Evolutionary conservation across 345 rosid genomes (phyloP).

Genomic region (Eucalyptus regnans): DNA sequence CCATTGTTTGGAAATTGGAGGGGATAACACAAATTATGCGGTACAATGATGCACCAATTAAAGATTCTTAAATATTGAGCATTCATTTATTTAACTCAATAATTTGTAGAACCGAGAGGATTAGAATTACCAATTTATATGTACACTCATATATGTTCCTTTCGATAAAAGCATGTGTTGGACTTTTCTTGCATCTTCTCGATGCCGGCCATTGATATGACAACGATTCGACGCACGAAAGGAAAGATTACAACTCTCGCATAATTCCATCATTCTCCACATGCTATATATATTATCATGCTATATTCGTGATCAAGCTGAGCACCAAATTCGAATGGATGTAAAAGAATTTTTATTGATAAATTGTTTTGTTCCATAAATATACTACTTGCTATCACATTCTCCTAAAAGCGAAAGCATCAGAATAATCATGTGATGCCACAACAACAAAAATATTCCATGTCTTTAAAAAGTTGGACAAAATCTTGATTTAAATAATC

Average conservation of each 20-base stretch:
- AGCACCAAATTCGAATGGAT: not conserved
- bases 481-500: not conserved
- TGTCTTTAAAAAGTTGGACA: not conserved
- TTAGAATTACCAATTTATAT: not conserved
- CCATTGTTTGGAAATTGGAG: not conserved
- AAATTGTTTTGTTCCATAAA: not conserved
- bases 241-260: not conserved
- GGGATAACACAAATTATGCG: not conserved
- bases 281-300: not conserved
- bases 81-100: not conserved
- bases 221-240: accelerated
- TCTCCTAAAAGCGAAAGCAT: not conserved
- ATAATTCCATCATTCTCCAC: not conserved
- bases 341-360: not conserved
- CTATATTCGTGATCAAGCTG: not conserved
- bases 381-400: not conserved
- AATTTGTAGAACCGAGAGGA: not conserved
- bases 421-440: not conserved
- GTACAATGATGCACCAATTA: not conserved
- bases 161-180: not conserved
- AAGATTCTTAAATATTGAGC: not conserved
- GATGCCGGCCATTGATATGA: not conserved
- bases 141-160: not conserved
- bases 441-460: not conserved
- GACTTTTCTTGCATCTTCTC: not conserved